Conservation (phyloP, 2,329 filamentous ascomycete genomes). For the Colletotrichum costaricense region DNA sequence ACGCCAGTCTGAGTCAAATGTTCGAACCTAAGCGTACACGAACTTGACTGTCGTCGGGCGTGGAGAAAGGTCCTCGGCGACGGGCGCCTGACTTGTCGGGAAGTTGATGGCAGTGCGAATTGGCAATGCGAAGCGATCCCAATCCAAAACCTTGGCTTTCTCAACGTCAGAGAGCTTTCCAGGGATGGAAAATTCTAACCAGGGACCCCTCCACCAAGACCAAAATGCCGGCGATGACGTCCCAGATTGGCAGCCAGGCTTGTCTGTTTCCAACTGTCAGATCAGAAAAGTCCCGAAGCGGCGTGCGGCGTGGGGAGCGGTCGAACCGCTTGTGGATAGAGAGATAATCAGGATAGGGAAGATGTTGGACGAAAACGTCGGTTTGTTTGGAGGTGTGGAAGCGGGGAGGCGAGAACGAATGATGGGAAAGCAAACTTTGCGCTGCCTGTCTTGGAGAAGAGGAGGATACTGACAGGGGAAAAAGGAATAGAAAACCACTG, state of each 20-base stretch:
- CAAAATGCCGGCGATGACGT: conserved; percentile 24
- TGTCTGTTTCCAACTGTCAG: conserved; percentile 28
- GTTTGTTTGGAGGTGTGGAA: conserved; percentile 9
- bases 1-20: not conserved
- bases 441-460: conserved; percentile 3
- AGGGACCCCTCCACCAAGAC: conserved; percentile 7
- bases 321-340: conserved; percentile 28
- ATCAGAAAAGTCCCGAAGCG: conserved; percentile 27
- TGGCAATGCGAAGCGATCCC: not conserved
- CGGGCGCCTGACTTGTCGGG: not conserved
- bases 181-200: not conserved
- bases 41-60: not conserved
- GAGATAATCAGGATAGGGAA: conserved; percentile 12
- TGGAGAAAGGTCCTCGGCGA: not conserved
- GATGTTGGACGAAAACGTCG: conserved; percentile 32
- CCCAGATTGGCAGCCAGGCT: conserved; percentile 19
- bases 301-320: conserved; percentile 24
- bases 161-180: not conserved
- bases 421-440: not conserved
- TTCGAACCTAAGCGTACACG: not conserved
- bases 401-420: conserved; percentile 17
- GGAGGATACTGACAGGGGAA: not conserved
- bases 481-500: conserved; percentile 7
- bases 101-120: not conserved
- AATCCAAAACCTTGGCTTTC: conserved; percentile 6